Conservation (phyloP, 2,329 filamentous ascomycete genomes). For the Chaetomium globosum region DNA sequence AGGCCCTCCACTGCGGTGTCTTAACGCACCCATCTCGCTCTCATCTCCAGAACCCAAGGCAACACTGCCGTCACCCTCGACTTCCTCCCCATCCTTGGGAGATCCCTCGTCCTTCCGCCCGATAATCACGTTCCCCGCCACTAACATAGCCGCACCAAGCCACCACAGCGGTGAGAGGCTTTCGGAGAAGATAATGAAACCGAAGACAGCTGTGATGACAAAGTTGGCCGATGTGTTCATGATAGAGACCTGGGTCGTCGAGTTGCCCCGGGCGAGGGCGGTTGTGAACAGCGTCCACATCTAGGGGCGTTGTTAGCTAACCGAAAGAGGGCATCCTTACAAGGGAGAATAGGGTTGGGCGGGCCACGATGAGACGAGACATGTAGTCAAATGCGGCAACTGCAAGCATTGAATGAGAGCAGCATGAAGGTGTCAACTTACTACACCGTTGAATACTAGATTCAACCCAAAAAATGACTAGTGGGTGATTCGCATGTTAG, state of each 20-base stretch:
- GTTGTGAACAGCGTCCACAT: conserved; percentile 86
- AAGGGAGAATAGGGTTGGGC: not conserved
- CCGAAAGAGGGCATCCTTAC: not conserved
- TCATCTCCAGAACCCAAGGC: conserved; percentile 29
- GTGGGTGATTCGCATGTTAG: conserved; percentile 3
- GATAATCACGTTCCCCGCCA: conserved; percentile 77
- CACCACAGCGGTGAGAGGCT: conserved; percentile 74
- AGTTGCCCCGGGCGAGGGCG: conserved; percentile 72
- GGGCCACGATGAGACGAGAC: not conserved
- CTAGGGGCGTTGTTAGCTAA: conserved; percentile 38
- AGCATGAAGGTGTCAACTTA: conserved; percentile 43
- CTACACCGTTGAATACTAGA: conserved; percentile 71
- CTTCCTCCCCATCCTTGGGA: conserved; percentile 22
- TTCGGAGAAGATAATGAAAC: conserved; percentile 71
- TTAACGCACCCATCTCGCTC: conserved; percentile 37
- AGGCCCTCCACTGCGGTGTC: conserved; percentile 37
- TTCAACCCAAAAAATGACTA: conserved; percentile 76
- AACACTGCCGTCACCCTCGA: conserved; percentile 19
- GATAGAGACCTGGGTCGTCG: conserved; percentile 77
- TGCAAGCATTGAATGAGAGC: not conserved
- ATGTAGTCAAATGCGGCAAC: not conserved
- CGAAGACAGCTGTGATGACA: conserved; percentile 73
- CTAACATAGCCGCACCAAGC: conserved; percentile 70
- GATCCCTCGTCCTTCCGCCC: conserved; percentile 62
- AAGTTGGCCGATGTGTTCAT: conserved; percentile 85